Evolutionary conservation across 2,329 filamentous ascomycete species (phyloP), one percentile per base, ranked within the genome.

Genomic region (Raffaelea albimanens): DNA sequence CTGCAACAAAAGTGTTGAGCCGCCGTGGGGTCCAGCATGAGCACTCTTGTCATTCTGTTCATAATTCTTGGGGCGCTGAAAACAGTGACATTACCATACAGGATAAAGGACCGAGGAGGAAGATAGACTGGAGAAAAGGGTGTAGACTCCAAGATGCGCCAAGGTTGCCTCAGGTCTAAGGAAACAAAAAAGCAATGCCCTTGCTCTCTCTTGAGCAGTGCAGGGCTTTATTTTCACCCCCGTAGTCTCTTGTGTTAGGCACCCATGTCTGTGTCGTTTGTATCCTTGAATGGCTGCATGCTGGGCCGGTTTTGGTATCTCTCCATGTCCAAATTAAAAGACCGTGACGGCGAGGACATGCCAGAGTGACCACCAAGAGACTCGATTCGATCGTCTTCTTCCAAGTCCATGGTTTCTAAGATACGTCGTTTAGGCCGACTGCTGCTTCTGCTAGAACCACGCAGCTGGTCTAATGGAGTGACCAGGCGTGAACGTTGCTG

Each of bases 201-300:
- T n/a, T n/a, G n/a, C n/a, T n/a, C n/a, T n/a, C n/a, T n/a, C n/a
- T n/a, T n/a, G n/a, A n/a, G n/a, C n/a, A n/a, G n/a, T 29, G 13
- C 25, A 7, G 25, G 25, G 25, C 25, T 29, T 29, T 13, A 29
- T 29, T 29, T 29, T 13, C 25, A 29, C 25, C 7, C 25, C 13
- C 7, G 7, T 13, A 7, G 13, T 13, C 20, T 33, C 4, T 20
- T 19, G 4, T 40, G 10, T 40, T 19, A 40, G 7, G 9, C 38
- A 4, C 20, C 23, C 43, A 40, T 21, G 18, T 23, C 21, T 11
- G 9, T 36, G 11, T 34, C 18, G 36, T 29, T 23, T 33, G 23
- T 40, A 34, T 61, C 58, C 18, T 46, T 46, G 45, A 64, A 67
- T 5, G 64, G 64, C 19, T 43, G 48, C 46, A 63, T 65, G 0